A percentile compares a stretch with the other conserved stretches of the same genome.
Conservation (phyloP, 2,329 filamentous ascomycete species). For the Alternaria infectoria region DNA sequence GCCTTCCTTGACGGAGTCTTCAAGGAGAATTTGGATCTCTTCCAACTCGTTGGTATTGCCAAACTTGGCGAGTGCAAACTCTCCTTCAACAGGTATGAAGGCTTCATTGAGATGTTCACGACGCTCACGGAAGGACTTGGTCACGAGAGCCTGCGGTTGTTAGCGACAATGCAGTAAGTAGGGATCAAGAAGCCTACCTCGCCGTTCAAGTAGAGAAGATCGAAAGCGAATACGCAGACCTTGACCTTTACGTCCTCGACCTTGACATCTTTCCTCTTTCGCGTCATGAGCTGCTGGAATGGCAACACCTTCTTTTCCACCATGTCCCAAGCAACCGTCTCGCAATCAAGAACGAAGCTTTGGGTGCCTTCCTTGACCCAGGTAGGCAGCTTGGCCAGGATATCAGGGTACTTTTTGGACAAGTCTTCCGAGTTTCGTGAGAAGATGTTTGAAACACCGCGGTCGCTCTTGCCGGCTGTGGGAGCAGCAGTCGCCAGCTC, state of each 20-base stretch:
- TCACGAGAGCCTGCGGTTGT: constrained; percentile 69
- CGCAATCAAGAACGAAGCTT: constrained; percentile 97
- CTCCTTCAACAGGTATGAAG: constrained; percentile 81
- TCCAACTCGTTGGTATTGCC: constrained; percentile 90
- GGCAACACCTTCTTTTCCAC: constrained; percentile 92
- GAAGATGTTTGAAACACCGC: constrained; percentile 89
- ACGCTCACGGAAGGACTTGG: constrained; percentile 83
- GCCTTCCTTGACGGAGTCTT: constrained; percentile 93
- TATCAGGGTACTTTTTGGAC: constrained; percentile 97
- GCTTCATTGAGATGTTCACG: constrained; percentile 75
- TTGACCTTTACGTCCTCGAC: constrained; percentile 94
- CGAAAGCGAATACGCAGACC: constrained; percentile 96
- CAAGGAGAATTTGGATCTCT: constrained; percentile 88
- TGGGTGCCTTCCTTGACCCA: constrained; percentile 92
- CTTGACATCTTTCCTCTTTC: constrained; percentile 97
- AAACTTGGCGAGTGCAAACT: constrained; percentile 87
- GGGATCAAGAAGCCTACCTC: constrained; percentile 57
- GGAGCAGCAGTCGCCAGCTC: constrained; percentile 66
- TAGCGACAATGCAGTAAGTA: constrained; percentile 14
- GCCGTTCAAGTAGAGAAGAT: constrained; percentile 91
- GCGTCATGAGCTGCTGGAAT: constrained; percentile 97
- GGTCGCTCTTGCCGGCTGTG: constrained; percentile 69
- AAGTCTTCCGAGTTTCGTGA: constrained; percentile 96
- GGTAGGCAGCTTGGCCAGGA: constrained; percentile 81
- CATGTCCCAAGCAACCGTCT: constrained; percentile 97